Percentiles rank a stretch among this genome's conserved stretches.
These are phyloP conservation scores for Irpex lacteus DNA, from an alignment of 1,284 basidiomycete species.

Conservation along the genomic window DNA sequence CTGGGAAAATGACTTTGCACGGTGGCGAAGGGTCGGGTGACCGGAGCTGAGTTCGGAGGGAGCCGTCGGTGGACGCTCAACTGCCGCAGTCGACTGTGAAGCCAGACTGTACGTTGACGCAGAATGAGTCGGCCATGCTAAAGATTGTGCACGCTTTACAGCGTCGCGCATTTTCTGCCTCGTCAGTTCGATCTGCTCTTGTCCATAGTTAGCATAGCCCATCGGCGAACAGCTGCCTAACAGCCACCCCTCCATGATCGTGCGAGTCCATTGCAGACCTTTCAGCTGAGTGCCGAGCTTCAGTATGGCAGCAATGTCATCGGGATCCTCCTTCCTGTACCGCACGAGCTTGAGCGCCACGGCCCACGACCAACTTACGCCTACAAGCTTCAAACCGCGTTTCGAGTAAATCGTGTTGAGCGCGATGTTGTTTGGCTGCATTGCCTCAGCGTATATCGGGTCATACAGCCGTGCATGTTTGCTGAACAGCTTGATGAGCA, in stretches of 20 bases:
- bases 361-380: slow-evolving; percentile 65
- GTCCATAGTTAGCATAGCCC: slow-evolving; percentile 48
- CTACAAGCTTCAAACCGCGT: slow-evolving; percentile 50
- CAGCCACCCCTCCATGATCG: slow-evolving; percentile 53
- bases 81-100: not conserved
- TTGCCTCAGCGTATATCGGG: slow-evolving; percentile 53
- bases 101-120: not conserved
- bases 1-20: slow-evolving; percentile 7
- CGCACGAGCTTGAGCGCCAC: slow-evolving; percentile 69
- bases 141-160: slow-evolving; percentile 22
- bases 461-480: slow-evolving; percentile 45
- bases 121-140: not conserved
- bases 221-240: slow-evolving; percentile 51
- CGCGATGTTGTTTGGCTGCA: slow-evolving; percentile 45
- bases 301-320: slow-evolving; percentile 38
- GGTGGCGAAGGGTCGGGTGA: not conserved
- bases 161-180: slow-evolving; percentile 51
- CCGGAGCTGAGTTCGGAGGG: not conserved
- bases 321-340: slow-evolving; percentile 47
- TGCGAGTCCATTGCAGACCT: slow-evolving; percentile 49
- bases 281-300: slow-evolving; percentile 51
- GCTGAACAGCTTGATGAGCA: slow-evolving; percentile 22
- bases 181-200: slow-evolving; percentile 40
- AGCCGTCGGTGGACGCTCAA: slow-evolving; percentile 1
- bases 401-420: slow-evolving; percentile 57